Evolutionary conservation across 2,329 filamentous ascomycete species (phyloP), one percentile per base, ranked within the genome.

Genomic region (Didymella sp.): DNA sequence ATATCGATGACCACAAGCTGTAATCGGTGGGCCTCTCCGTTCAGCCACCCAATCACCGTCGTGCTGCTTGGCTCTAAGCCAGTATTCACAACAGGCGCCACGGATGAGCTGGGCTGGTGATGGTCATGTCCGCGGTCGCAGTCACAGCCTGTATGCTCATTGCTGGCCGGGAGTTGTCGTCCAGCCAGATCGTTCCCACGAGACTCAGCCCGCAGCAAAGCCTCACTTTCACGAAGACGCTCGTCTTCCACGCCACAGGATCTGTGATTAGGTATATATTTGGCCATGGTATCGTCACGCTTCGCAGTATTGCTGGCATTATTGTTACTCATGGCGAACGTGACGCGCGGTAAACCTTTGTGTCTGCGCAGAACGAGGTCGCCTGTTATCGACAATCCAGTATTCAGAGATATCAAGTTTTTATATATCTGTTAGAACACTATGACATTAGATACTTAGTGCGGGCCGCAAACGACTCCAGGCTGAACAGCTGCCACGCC

Each of bases 91-190:
- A n/a, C 0, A 53, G 28, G 22, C 43, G 51, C 43, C 21, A 42
- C 12, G 38, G 51, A 13, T 15, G 44, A n/a, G 24, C 17, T 17
- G 37, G 51, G 11, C 11, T 37, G 15, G 44, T 54, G 9, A 7
- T 28, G 4, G 17, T 35, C 17, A 30, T 44, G 5, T 33, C 15
- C 6, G 30, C 24, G 3, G 24, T 24, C 2, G 17, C 35, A 5
- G 38, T 49, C 8, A 54, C 44, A 2, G 38, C 6, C n/a, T 49
- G 51, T 6, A 49, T 15, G 7, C 51, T 38, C 1, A 54, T 21
- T 5, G 27, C 35, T n/a, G 51, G 43, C 2, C 37, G 37, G 9
- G 37, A 4, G 8, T 17, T 19, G 17, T 48, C 30, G 19, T 43
- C 13, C 22, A 54, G 9, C 30, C 28, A 49, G 6, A 54, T 38